phyloP scores from a whole-genome alignment of 2,329 filamentous ascomycete species.

The Pestalotiopsis sp. region DNA sequence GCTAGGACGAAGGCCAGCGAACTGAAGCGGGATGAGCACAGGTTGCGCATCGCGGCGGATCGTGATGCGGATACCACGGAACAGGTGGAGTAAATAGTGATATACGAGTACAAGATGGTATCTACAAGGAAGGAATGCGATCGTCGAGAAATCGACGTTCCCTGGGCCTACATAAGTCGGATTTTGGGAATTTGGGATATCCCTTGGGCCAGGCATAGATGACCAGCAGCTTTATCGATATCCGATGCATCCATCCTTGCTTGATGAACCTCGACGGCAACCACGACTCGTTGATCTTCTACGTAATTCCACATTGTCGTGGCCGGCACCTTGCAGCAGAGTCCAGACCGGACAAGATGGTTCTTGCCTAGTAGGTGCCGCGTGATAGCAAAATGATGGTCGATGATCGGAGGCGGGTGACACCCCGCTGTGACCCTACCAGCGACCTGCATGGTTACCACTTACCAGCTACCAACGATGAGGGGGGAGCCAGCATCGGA shows the following conservation, averaged over 20 bases:
- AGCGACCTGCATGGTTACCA: no score
- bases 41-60: not conserved
- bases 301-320: not conserved
- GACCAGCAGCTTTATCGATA: no score
- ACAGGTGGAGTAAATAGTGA: no score
- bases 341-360: not conserved
- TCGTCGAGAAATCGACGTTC: not conserved
- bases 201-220: no score
- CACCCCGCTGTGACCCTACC: not conserved
- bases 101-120: no score
- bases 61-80: not conserved
- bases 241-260: not conserved
- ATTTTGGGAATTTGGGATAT: no score
- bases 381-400: not conserved
- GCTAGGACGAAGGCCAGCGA: constrained; percentile 16
- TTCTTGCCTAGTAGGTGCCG: not conserved
- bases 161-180: not conserved
- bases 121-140: not conserved
- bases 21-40: not conserved
- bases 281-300: not conserved
- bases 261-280: not conserved
- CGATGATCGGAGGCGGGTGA: not conserved
- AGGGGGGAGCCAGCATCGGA: not conserved
- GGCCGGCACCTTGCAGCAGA: not conserved
- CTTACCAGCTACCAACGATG: not conserved